These are phyloP conservation scores for Heliocybe sulcata DNA, from an alignment of 1,284 basidiomycete species.

Conservation along the genomic window DNA sequence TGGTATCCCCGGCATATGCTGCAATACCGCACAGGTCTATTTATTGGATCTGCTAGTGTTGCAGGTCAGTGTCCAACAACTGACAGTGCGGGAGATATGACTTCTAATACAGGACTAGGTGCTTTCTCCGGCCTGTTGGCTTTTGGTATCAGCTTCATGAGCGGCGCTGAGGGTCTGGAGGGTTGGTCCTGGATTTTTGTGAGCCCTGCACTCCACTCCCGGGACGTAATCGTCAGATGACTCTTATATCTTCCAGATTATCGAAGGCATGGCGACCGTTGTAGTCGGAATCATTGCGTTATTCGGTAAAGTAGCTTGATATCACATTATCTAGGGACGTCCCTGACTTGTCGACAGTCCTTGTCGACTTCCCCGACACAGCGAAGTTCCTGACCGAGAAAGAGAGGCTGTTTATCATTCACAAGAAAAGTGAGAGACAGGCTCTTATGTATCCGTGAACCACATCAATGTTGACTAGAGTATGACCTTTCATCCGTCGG, in stretches of 20 bases:
- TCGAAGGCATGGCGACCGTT: slow-evolving; percentile 49
- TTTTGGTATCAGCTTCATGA: slow-evolving; percentile 36
- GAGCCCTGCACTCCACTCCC: slow-evolving; percentile 8
- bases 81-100: too few species aligned
- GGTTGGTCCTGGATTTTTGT: slow-evolving; percentile 45
- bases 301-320: slow-evolving; percentile 25
- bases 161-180: slow-evolving; percentile 27
- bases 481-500: slow-evolving; percentile 60
- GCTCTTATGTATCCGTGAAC: background rate
- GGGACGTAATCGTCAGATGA: background rate
- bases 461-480: slow-evolving; percentile 24
- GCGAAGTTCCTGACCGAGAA: slow-evolving; percentile 53
- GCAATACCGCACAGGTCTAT: slow-evolving; percentile 42
- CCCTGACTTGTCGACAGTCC: slow-evolving; percentile 20
- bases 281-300: slow-evolving; percentile 35
- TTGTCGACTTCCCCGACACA: slow-evolving; percentile 53
- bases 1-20: slow-evolving; percentile 46
- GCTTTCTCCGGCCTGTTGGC: slow-evolving; percentile 33
- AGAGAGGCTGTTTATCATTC: slow-evolving; percentile 52
- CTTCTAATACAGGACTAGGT: slow-evolving; percentile 6
- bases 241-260: slow-evolving; percentile 25
- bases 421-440: slow-evolving; percentile 44
- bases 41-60: slow-evolving; percentile 27
- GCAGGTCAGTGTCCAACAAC: slow-evolving; percentile 14
- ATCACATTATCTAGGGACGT: background rate